Percentiles rank a stretch among this genome's conserved stretches.
These are phyloP conservation scores for Fomitopsis palustris DNA, from an alignment of 1,284 basidiomycete genomes.

Conservation along the genomic window DNA sequence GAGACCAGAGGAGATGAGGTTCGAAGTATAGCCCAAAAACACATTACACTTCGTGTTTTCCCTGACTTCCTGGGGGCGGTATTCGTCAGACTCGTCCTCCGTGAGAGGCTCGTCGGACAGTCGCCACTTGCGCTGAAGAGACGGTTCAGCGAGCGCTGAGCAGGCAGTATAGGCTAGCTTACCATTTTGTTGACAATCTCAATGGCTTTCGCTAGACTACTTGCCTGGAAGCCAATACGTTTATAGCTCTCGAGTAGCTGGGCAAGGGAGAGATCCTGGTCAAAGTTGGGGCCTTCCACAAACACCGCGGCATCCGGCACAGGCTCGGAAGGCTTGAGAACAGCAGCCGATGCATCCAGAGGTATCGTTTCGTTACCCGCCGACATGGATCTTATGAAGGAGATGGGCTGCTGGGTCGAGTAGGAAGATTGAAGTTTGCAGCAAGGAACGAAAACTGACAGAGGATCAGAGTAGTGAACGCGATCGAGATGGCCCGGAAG, in stretches of 20 bases:
- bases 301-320: slow-evolving; percentile 70
- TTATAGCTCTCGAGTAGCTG: slow-evolving; percentile 79
- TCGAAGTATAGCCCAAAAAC: slow-evolving; percentile 98
- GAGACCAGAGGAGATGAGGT: slow-evolving; percentile 96
- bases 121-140: slow-evolving; percentile 71
- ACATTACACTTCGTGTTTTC: slow-evolving; percentile 76
- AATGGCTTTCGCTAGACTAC: slow-evolving; percentile 85
- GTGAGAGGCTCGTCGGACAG: slow-evolving; percentile 76
- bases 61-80: slow-evolving; percentile 55
- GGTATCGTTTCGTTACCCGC: slow-evolving; percentile 39
- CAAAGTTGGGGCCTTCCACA: slow-evolving; percentile 88
- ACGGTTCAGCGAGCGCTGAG: slow-evolving; percentile 3
- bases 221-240: slow-evolving; percentile 95
- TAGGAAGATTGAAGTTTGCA: background rate
- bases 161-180: slow-evolving; percentile 1
- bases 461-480: background rate
- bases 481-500: background rate
- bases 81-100: slow-evolving; percentile 68
- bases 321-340: slow-evolving; percentile 77
- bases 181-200: slow-evolving; percentile 92
- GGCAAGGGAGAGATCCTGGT: slow-evolving; percentile 64
- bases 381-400: slow-evolving; percentile 13
- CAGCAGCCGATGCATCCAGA: slow-evolving; percentile 59
- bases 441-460: background rate
- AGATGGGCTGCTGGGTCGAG: background rate